Evolutionary conservation across 306 rosid species (phyloP), one percentile per base, ranked within the genome.

Genomic region (Dalbergia cochinchinensis): DNA sequence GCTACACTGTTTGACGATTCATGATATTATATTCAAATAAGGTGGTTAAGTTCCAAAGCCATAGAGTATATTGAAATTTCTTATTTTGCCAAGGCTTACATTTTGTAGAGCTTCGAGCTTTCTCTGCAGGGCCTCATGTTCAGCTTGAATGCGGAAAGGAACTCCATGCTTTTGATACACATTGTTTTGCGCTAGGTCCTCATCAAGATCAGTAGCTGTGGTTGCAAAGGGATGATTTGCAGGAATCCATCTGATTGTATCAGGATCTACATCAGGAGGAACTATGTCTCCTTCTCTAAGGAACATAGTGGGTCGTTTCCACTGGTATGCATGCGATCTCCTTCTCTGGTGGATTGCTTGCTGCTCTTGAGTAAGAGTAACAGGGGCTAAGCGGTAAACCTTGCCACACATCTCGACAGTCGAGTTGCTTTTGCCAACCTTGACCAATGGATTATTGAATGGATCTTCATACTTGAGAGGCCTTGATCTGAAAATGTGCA

Each of bases 151-250:
- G 63, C 98, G 97, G 73, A 83, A 95, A 26, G 99, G 99, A 89
- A 95, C 98, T 67, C 99, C 99, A 39, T 84, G 89, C 86, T 95
- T 90, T 85, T 95, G 99, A 67, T 86, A 74, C 67, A 95, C 97
- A 82, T 95, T 92, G 69, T 82, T 91, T 62, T 92, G 99, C 14
- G 99, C 99, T 48, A 92, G 76, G 82, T 90, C 88, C 84, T 95
- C 98, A 54, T 90, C 98, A 67, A 95, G 87, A 75, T 92, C 99
- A 55, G 86, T 82, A 55, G 90, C 88, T 11, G 98, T 92, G 59
- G 98, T 92, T 75, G 98, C 99, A 83, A 95, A 95, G 73, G 98
- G 98, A 80, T 95, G 99, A 77, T 95, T 95, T 0, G 92, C 90
- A 26, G 99, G 99, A 87, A 92, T 91, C 98, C 99, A 95, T 75